phyloP scores from a whole-genome alignment of 2,329 filamentous ascomycete species.

The Aciculosporium take region DNA sequence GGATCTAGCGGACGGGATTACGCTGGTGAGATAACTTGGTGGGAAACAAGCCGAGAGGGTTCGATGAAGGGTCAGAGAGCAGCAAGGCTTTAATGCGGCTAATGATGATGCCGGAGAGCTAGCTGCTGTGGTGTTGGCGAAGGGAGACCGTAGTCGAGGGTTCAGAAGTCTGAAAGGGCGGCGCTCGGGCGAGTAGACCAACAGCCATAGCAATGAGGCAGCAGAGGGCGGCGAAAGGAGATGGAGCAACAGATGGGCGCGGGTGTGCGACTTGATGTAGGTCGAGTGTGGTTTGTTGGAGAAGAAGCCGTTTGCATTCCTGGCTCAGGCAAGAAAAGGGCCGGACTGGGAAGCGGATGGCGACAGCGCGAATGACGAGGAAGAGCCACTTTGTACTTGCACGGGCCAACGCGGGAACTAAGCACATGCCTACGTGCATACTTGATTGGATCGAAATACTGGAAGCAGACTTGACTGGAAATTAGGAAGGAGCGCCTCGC shows the following conservation, averaged over 20 bases:
- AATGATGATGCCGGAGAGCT: slow-evolving; percentile 1
- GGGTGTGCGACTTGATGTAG: not conserved
- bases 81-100: not conserved
- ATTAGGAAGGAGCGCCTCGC: too few relatives aligned
- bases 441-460: too few relatives aligned
- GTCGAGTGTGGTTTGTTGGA: not conserved
- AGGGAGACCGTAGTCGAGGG: not conserved
- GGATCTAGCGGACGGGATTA: not conserved
- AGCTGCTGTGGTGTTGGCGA: not conserved
- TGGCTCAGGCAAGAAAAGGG: not conserved
- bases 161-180: not conserved
- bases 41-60: not conserved
- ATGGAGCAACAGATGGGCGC: not conserved
- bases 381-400: not conserved
- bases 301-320: not conserved
- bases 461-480: too few relatives aligned
- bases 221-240: not conserved
- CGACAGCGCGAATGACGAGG: not conserved
- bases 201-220: not conserved
- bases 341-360: not conserved
- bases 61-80: not conserved
- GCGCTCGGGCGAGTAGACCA: not conserved
- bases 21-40: not conserved
- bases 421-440: too few relatives aligned
- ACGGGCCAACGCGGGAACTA: not conserved